A percentile compares a stretch with the other conserved stretches of the same genome.
phyloP scores from a whole-genome alignment of 257 asterid species.

The Striga asiatica region DNA sequence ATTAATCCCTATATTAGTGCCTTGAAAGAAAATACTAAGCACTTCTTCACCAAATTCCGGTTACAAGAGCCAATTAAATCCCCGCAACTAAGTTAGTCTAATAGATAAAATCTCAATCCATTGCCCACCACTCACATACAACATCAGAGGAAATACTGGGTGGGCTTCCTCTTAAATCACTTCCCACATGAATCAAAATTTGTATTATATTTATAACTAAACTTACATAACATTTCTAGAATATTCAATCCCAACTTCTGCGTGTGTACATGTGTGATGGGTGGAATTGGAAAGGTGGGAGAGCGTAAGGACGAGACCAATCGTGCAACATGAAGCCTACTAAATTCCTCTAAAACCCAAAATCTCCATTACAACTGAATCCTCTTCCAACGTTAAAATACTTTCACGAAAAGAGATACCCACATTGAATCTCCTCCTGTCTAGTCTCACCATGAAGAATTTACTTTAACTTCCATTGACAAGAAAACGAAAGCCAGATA shows the following conservation, averaged over 20 bases:
- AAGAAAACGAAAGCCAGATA: not conserved
- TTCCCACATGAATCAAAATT: not conserved
- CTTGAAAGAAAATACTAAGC: not conserved
- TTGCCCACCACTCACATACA: too few relatives aligned
- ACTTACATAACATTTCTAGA: not conserved
- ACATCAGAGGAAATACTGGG: too few relatives aligned
- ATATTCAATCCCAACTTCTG: constrained; percentile 7
- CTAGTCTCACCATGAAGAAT: not conserved
- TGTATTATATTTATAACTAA: not conserved
- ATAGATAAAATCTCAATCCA: not conserved
- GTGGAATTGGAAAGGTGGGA: too few relatives aligned
- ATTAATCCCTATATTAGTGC: not conserved
- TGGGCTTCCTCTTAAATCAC: not conserved
- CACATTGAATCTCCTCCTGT: not conserved
- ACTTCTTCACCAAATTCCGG: not conserved
- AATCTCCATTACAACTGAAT: not conserved
- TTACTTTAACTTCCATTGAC: not conserved
- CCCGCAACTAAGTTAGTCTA: not conserved
- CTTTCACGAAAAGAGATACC: not conserved
- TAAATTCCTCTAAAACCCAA: constrained; percentile 2
- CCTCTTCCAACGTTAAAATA: not conserved
- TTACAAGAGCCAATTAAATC: not conserved
- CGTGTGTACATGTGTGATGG: too few relatives aligned
- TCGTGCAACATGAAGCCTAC: not conserved
- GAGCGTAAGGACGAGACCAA: too few relatives aligned